phyloP scores from a whole-genome alignment of 2,329 filamentous ascomycete genomes.

The Trichoderma gracile region DNA sequence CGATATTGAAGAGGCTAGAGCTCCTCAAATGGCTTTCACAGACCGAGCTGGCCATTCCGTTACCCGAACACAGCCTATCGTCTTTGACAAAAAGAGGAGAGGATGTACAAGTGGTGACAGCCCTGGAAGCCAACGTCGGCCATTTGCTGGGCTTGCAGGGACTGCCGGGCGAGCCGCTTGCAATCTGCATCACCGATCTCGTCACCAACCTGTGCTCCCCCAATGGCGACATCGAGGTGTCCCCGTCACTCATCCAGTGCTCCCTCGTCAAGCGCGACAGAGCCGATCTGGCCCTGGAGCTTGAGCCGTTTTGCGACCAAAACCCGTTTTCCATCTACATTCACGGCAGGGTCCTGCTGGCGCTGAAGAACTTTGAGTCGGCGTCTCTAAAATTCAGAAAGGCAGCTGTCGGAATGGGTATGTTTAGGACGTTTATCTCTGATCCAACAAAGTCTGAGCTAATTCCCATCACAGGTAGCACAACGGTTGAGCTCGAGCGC shows the following conservation, averaged over 20 bases:
- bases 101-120: conserved; percentile 54
- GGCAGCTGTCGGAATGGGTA: conserved; percentile 80
- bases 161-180: conserved; percentile 50
- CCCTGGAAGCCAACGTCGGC: conserved; percentile 60
- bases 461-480: conserved; percentile 42
- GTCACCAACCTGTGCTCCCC: conserved; percentile 65
- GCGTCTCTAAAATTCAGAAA: conserved; percentile 79
- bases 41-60: conserved; percentile 56
- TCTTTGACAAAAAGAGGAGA: conserved; percentile 46
- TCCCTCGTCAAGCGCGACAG: conserved; percentile 60
- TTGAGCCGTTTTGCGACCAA: conserved; percentile 56
- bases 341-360: conserved; percentile 76
- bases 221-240: conserved; percentile 66
- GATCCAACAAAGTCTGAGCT: not conserved
- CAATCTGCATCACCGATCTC: conserved; percentile 65
- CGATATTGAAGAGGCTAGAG: conserved; percentile 71
- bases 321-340: conserved; percentile 74
- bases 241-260: conserved; percentile 61
- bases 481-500: conserved; percentile 49
- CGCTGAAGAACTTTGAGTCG: conserved; percentile 69
- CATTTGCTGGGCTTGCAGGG: conserved; percentile 64
- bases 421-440: conserved; percentile 36
- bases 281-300: conserved; percentile 60
- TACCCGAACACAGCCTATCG: conserved; percentile 41
- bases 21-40: conserved; percentile 69